Percentiles rank a stretch among this genome's conserved stretches.
Conservation (phyloP, 257 asterid species). For the Solanum etuberosum region DNA sequence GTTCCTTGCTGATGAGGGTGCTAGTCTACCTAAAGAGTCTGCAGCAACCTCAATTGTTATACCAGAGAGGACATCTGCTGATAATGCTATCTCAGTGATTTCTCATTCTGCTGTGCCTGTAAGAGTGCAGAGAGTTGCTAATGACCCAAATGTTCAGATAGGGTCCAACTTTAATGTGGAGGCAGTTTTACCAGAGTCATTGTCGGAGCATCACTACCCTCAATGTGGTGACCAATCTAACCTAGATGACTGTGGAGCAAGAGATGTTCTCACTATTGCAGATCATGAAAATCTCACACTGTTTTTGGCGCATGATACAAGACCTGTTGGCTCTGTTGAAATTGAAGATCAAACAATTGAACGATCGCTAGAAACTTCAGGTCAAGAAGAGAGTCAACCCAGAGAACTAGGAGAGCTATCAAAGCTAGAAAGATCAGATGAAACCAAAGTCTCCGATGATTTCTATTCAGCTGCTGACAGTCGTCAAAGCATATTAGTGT, state of each 20-base stretch:
- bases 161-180: constrained; percentile 37
- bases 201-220: constrained; percentile 26
- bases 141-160: constrained; percentile 9
- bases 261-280: constrained; percentile 28
- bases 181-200: constrained; percentile 36
- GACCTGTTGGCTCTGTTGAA: constrained; percentile 3
- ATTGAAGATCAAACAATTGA: not conserved
- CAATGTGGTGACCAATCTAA: constrained; percentile 19
- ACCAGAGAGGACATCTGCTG: constrained; percentile 24
- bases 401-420: constrained; percentile 25
- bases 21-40: constrained; percentile 53
- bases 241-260: constrained; percentile 24
- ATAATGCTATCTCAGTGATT: constrained; percentile 17
- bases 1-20: constrained; percentile 94
- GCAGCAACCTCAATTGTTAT: constrained; percentile 13
- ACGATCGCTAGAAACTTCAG: constrained; percentile 1
- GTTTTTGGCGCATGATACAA: not conserved
- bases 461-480: constrained; percentile 40
- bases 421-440: constrained; percentile 22
- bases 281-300: constrained; percentile 25
- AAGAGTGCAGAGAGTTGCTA: constrained; percentile 11
- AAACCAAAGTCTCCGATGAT: constrained; percentile 29
- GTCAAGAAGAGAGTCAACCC: constrained; percentile 28
- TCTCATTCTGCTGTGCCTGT: constrained; percentile 12
- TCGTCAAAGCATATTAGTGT: constrained; percentile 72